A percentile compares a stretch with the other conserved stretches of the same genome.
These are phyloP conservation scores for Chlorella ohadii DNA, from an alignment of 139 green algal genomes.

Conservation along the genomic window DNA sequence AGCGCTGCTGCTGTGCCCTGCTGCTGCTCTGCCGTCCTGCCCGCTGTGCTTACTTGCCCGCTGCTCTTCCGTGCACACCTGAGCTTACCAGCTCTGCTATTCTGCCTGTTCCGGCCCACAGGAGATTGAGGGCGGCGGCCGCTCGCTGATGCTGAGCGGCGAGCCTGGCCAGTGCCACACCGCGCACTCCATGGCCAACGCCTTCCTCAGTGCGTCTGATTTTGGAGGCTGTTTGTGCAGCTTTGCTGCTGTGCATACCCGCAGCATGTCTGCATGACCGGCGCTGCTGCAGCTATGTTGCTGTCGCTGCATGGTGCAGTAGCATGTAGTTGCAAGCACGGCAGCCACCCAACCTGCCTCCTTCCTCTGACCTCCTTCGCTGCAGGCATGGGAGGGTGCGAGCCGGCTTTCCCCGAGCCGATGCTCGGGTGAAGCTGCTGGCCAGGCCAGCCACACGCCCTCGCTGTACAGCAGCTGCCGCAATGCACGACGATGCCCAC, in stretches of 20 bases:
- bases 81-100: background rate
- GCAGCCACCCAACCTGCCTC: background rate
- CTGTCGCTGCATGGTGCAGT: background rate
- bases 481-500: background rate
- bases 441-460: background rate
- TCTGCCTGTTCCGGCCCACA: background rate
- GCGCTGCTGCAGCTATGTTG: background rate
- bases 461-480: background rate
- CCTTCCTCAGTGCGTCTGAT: constrained; percentile 36
- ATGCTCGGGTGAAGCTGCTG: background rate
- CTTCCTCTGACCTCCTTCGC: background rate
- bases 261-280: no score
- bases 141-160: constrained; percentile 42
- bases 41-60: background rate
- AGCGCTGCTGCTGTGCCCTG: background rate
- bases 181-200: constrained; percentile 48
- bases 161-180: constrained; percentile 27
- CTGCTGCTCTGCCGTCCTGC: background rate
- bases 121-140: constrained; percentile 13
- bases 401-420: constrained; percentile 19
- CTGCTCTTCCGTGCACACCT: no score
- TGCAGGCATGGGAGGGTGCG: constrained; percentile 29
- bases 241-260: background rate
- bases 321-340: background rate
- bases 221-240: no score